Percentiles rank a stretch among this genome's conserved stretches.
These are phyloP conservation scores for Trypanosoma theileri DNA, from an alignment of 208 protist species.

Conservation along the genomic window DNA sequence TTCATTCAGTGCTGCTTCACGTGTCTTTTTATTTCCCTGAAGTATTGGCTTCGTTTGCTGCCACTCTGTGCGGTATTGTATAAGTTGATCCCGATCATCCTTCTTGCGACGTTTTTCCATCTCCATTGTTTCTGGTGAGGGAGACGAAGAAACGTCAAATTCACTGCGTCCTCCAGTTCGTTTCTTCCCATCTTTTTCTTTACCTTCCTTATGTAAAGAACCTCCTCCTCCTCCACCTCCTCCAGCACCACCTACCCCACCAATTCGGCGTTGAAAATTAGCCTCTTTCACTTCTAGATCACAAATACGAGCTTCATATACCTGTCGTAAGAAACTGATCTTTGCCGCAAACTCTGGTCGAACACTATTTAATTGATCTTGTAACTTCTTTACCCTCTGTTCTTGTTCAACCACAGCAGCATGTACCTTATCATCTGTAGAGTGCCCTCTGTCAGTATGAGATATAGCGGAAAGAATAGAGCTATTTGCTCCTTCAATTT, in stretches of 20 bases:
- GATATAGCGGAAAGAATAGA: neutral
- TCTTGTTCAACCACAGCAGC: constrained; percentile 35
- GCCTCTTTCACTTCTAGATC: constrained; percentile 86
- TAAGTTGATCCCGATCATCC: constrained; percentile 45
- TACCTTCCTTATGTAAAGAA: constrained; percentile 4
- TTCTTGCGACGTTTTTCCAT: constrained; percentile 25
- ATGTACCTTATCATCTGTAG: constrained; percentile 33
- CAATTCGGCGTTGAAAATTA: constrained; percentile 24
- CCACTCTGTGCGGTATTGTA: constrained; percentile 45
- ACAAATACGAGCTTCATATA: constrained; percentile 90
- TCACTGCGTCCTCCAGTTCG: constrained; percentile 5
- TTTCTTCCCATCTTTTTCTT: constrained; percentile 30
- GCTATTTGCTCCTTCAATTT: constrained; percentile 5
- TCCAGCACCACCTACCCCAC: neutral
- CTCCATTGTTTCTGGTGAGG: constrained; percentile 24
- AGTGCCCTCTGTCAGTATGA: neutral
- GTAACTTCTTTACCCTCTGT: constrained; percentile 56
- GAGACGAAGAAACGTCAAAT: neutral
- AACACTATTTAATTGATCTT: constrained; percentile 74
- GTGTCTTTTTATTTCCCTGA: constrained; percentile 30
- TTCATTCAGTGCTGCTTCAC: constrained; percentile 39
- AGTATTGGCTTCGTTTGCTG: constrained; percentile 38
- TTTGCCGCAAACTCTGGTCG: constrained; percentile 88
- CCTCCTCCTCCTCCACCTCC: neutral
- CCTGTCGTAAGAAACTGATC: constrained; percentile 83